Percentiles rank a stretch among this genome's conserved stretches.
phyloP scores from a whole-genome alignment of 768 basidiomycete species.

The Rhodocollybia butyracea region DNA sequence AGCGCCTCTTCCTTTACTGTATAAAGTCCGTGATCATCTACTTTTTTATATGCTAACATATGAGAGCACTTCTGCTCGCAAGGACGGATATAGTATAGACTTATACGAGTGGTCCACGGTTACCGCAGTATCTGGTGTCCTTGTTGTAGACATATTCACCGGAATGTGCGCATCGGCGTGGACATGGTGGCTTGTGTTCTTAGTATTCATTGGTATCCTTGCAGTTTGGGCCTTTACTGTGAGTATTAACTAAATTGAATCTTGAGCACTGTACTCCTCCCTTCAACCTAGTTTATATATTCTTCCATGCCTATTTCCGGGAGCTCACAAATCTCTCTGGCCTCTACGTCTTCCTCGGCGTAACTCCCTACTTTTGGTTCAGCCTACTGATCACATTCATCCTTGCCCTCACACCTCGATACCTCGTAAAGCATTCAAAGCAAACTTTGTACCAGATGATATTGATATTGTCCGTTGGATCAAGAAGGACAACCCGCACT shows the following conservation, averaged over 20 bases:
- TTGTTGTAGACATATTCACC: slow-evolving; percentile 80
- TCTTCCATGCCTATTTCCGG: slow-evolving; percentile 78
- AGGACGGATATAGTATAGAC: slow-evolving; percentile 73
- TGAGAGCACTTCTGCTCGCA: slow-evolving; percentile 62
- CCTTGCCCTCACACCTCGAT: slow-evolving; percentile 80
- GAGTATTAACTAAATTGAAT: slow-evolving; percentile 23
- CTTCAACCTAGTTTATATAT: slow-evolving; percentile 70
- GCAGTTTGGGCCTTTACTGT: slow-evolving; percentile 83
- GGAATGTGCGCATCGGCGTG: slow-evolving; percentile 86
- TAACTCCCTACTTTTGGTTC: slow-evolving; percentile 87
- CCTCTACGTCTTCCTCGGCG: slow-evolving; percentile 77
- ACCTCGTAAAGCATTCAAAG: slow-evolving; percentile 70
- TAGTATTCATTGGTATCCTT: slow-evolving; percentile 74
- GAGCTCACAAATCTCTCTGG: slow-evolving; percentile 71
- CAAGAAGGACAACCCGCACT: slow-evolving; percentile 62
- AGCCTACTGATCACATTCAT: slow-evolving; percentile 66
- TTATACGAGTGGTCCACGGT: slow-evolving; percentile 83
- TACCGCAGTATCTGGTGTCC: slow-evolving; percentile 85
- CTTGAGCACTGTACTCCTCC: background rate
- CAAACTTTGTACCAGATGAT: slow-evolving; percentile 77
- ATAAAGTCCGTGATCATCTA: slow-evolving; percentile 81
- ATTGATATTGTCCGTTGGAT: slow-evolving; percentile 78
- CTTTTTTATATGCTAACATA: slow-evolving; percentile 89
- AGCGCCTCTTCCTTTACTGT: slow-evolving; percentile 7
- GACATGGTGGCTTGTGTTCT: slow-evolving; percentile 92